Evolutionary conservation across 352 stramenopile species (phyloP).

Genomic region (Elongisporangium senticosum): DNA sequence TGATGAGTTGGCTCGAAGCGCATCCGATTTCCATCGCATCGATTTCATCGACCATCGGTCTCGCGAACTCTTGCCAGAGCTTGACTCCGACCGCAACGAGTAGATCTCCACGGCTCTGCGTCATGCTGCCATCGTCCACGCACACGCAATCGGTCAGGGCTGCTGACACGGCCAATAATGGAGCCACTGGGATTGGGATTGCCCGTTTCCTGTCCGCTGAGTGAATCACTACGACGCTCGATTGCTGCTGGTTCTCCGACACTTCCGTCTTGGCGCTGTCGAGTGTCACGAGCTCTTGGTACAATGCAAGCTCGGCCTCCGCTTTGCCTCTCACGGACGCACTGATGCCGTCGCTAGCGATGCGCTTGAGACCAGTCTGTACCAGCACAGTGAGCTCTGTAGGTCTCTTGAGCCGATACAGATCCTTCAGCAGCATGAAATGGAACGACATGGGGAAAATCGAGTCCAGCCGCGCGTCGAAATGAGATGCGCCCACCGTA

Average conservation of each 20-base stretch:
- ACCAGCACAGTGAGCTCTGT: slow-evolving; percentile 15
- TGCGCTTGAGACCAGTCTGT: slow-evolving; percentile 12
- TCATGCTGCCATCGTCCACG: slow-evolving; percentile 13
- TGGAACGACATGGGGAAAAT: slow-evolving; percentile 33
- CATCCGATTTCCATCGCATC: slow-evolving; percentile 16
- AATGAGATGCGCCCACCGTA: not conserved
- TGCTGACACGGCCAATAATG: slow-evolving; percentile 13
- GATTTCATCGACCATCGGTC: slow-evolving; percentile 24
- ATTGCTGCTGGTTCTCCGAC: slow-evolving; percentile 8
- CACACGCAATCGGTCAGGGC: slow-evolving; percentile 23
- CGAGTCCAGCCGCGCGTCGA: not conserved
- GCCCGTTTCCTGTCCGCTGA: slow-evolving; percentile 10
- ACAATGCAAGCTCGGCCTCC: slow-evolving; percentile 21
- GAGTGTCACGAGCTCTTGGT: slow-evolving; percentile 12
- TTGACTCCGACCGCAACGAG: slow-evolving; percentile 23
- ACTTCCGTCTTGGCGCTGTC: not conserved
- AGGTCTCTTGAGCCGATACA: slow-evolving; percentile 18
- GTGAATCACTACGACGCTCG: slow-evolving; percentile 10
- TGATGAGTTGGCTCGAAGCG: slow-evolving; percentile 13
- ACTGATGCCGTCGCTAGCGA: slow-evolving; percentile 4
- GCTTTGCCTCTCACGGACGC: slow-evolving; percentile 7
- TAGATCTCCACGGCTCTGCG: slow-evolving; percentile 23
- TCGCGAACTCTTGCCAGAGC: slow-evolving; percentile 33
- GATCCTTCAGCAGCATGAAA: slow-evolving; percentile 17
- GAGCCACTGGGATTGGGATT: slow-evolving; percentile 7